Evolutionary conservation across 768 basidiomycete species (phyloP), one percentile per base, ranked within the genome.

Genomic region (Lactarius sp.): DNA sequence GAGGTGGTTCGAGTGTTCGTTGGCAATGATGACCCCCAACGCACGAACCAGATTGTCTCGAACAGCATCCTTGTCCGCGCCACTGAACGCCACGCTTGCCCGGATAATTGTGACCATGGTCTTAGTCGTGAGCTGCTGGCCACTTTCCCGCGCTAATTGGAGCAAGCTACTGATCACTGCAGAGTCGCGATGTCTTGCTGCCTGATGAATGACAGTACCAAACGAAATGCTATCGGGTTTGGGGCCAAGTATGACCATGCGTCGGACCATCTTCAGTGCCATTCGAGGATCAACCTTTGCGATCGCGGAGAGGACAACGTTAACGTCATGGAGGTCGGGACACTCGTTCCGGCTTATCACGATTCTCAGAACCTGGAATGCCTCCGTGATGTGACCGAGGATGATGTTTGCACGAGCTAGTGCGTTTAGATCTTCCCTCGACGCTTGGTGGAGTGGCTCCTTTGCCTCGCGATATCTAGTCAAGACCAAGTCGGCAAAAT

Each of bases 271-370:
- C 18, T 64, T 68, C 22, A 74, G 75, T 1, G 84, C 88, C 16
- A 69, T 69, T 12, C 73, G 73, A 22, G 85, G 81, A 49, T 80
- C 74, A 65, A 78, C 71, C 61, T 77, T 75, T 33, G 86, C 81
- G 56, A 88, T 71, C 10, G 79, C 81, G 3, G 77, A 76, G 59
- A 90, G 77, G 46, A 79, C 79, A 54, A 90, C 81, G 68, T 88
- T 88, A 55, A 87, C 74, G 69, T 90, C 88, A 69, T 82, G 75
- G 44, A 80, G 66, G 71, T 90, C 86, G 16, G 86, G 86, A 56
- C 80, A 69, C 70, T 85, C 81, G 60, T 70, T 73, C 54, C 83
- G 81, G 27, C 71, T 66, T 46, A 83, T 70, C 42, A 88, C 70
- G 59, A 79, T 60, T 56, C 74, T 75, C 68, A 90, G 75, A 27